These are phyloP conservation scores for Paramecium sexaurelia DNA, from an alignment of 73 alveolate genomes.

Conservation along the genomic window DNA sequence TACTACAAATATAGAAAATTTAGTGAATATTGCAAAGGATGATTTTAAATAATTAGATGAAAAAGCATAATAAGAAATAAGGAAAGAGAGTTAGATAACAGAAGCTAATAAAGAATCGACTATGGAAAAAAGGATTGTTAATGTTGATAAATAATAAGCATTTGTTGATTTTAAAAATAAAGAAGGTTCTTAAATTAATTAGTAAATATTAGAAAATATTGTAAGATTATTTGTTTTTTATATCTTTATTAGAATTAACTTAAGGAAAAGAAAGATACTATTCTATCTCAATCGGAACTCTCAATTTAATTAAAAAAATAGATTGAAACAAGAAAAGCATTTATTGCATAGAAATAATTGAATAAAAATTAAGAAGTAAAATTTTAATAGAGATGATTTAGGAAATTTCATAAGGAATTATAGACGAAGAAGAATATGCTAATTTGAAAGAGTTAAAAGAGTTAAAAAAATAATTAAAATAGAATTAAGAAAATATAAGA, in stretches of 20 bases:
- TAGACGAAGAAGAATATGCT: slow-evolving; percentile 97
- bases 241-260: slow-evolving; percentile 82
- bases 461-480: slow-evolving; percentile 85
- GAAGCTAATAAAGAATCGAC: slow-evolving; percentile 43
- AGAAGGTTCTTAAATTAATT: slow-evolving; percentile 86
- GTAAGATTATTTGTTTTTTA: not conserved
- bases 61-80: slow-evolving; percentile 66
- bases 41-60: slow-evolving; percentile 64
- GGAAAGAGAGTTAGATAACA: slow-evolving; percentile 64
- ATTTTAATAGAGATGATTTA: not conserved
- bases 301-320: slow-evolving; percentile 68
- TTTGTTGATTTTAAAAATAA: slow-evolving; percentile 84
- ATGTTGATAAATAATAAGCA: slow-evolving; percentile 76
- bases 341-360: slow-evolving; percentile 81
- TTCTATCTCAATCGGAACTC: slow-evolving; percentile 50
- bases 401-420: slow-evolving; percentile 79
- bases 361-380: slow-evolving; percentile 81
- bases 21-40: slow-evolving; percentile 69
- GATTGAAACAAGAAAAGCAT: slow-evolving; percentile 70
- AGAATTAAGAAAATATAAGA: slow-evolving; percentile 84
- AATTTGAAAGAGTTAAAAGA: slow-evolving; percentile 90
- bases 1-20: slow-evolving; percentile 74
- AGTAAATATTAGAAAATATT: slow-evolving; percentile 66
- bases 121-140: slow-evolving; percentile 42
- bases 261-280: slow-evolving; percentile 81